A percentile compares a stretch with the other conserved stretches of the same genome.
Evolutionary conservation across 1,284 basidiomycete genomes (phyloP).

Genomic region (Malassezia dermatis): DNA sequence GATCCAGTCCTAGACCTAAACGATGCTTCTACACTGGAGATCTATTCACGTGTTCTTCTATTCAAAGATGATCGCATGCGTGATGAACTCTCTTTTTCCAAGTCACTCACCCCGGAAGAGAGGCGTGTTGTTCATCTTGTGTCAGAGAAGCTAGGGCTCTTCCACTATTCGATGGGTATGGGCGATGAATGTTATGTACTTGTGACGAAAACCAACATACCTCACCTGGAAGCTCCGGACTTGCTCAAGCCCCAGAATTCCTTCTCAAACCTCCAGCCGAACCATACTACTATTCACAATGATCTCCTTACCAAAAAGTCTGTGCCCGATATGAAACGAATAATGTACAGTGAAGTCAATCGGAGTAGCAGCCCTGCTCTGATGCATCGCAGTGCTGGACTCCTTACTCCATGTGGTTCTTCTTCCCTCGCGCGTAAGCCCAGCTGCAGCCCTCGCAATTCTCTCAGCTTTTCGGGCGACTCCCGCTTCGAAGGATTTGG

Average conservation of each 20-base stretch:
- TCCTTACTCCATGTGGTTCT: not conserved
- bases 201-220: slow-evolving; percentile 53
- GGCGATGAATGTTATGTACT: slow-evolving; percentile 86
- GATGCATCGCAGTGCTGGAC: not conserved
- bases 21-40: slow-evolving; percentile 85
- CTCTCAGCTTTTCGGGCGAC: slow-evolving; percentile 47
- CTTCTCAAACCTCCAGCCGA: not conserved
- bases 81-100: slow-evolving; percentile 89
- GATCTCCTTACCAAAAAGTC: slow-evolving; percentile 40
- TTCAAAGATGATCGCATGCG: slow-evolving; percentile 98
- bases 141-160: slow-evolving; percentile 87
- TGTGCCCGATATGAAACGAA: slow-evolving; percentile 44
- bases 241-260: slow-evolving; percentile 23
- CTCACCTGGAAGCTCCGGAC: slow-evolving; percentile 23
- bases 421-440: slow-evolving; percentile 18
- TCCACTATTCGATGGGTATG: slow-evolving; percentile 84
- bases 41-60: slow-evolving; percentile 87
- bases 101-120: slow-evolving; percentile 72
- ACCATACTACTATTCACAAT: slow-evolving; percentile 15
- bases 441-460: slow-evolving; percentile 33
- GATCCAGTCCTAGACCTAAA: slow-evolving; percentile 66
- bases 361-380: not conserved
- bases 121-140: slow-evolving; percentile 86
- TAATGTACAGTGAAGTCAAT: slow-evolving; percentile 1
- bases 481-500: slow-evolving; percentile 28